Evolutionary conservation across 306 rosid species (phyloP).

Genomic region (Fagus crenata): DNA sequence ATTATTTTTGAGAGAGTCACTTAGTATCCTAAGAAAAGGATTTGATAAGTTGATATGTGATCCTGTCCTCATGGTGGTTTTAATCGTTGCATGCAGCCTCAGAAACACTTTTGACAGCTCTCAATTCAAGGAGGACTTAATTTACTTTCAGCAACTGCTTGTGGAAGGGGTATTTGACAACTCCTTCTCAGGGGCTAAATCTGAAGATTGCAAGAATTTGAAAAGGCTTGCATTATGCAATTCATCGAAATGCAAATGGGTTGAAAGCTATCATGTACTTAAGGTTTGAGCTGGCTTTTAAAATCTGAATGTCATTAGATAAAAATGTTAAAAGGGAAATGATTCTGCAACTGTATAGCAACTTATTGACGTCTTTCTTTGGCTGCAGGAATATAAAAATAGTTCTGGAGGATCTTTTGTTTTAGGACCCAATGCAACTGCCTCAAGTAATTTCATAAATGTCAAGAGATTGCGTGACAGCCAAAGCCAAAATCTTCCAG

Average conservation of each 20-base stretch:
- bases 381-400: conserved; percentile 58
- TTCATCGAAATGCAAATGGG: conserved; percentile 73
- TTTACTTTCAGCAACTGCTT: conserved; percentile 88
- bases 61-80: conserved; percentile 27
- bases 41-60: conserved; percentile 19
- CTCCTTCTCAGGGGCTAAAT: conserved; percentile 63
- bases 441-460: conserved; percentile 50
- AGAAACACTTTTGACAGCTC: conserved; percentile 66
- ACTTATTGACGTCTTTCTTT: conserved; percentile 32
- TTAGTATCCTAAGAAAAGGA: neutral
- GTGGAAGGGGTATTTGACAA: conserved; percentile 75
- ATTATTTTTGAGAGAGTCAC: conserved; percentile 2
- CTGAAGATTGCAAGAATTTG: conserved; percentile 84
- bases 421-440: conserved; percentile 41
- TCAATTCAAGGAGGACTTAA: conserved; percentile 82
- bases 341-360: conserved; percentile 1
- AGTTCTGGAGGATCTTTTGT: conserved; percentile 46
- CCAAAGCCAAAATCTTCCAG: conserved; percentile 68
- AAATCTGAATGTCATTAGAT: conserved; percentile 7
- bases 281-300: conserved; percentile 61
- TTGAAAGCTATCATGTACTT: conserved; percentile 61
- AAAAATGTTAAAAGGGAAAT: neutral
- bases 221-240: conserved; percentile 66
- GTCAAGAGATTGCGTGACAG: conserved; percentile 54
- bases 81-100: conserved; percentile 68